A percentile compares a stretch with the other conserved stretches of the same genome.
Evolutionary conservation across 805 yeast species (phyloP).

Genomic region (Candida alai): DNA sequence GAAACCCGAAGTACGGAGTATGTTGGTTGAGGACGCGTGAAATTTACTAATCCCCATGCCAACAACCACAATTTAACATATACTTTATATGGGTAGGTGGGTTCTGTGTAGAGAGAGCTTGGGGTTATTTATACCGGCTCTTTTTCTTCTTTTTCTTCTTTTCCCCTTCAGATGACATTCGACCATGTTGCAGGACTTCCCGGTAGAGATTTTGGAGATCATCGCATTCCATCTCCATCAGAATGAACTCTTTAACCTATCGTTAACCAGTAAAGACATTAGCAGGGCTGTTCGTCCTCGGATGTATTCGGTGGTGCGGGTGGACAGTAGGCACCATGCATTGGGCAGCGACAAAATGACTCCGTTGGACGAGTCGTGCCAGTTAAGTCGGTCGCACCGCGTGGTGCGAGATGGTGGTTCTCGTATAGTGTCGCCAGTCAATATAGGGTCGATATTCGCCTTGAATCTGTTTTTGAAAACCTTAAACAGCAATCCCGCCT

Average conservation of each 20-base stretch:
- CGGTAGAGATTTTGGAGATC: slow-evolving; percentile 16
- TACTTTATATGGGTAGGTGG: too few species aligned
- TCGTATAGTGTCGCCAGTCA: slow-evolving; percentile 1
- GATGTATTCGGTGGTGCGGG: slow-evolving; percentile 8
- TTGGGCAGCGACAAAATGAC: too few species aligned
- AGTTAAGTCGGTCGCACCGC: too few species aligned
- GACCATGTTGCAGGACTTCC: slow-evolving; percentile 16
- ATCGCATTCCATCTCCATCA: slow-evolving; percentile 13
- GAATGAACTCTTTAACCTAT: slow-evolving; percentile 13
- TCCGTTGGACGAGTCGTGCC: too few species aligned
- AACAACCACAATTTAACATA: too few species aligned
- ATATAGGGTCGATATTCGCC: slow-evolving; percentile 15
- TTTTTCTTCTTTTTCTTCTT: not conserved
- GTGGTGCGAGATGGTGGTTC: too few species aligned
- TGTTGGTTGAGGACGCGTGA: not conserved
- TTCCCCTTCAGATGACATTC: not conserved
- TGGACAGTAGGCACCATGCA: slow-evolving; percentile 15
- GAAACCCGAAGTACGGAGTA: too few species aligned
- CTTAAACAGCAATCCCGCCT: slow-evolving; percentile 10
- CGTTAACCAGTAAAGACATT: slow-evolving; percentile 10
- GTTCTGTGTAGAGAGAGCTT: not conserved
- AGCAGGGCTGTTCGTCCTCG: slow-evolving; percentile 7
- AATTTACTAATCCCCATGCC: too few species aligned
- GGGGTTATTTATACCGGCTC: not conserved
- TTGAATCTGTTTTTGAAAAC: slow-evolving; percentile 18